A percentile compares a stretch with the other conserved stretches of the same genome.
These are phyloP conservation scores for Pyrrhoderma noxium DNA, from an alignment of 1,284 basidiomycete genomes.

Conservation along the genomic window DNA sequence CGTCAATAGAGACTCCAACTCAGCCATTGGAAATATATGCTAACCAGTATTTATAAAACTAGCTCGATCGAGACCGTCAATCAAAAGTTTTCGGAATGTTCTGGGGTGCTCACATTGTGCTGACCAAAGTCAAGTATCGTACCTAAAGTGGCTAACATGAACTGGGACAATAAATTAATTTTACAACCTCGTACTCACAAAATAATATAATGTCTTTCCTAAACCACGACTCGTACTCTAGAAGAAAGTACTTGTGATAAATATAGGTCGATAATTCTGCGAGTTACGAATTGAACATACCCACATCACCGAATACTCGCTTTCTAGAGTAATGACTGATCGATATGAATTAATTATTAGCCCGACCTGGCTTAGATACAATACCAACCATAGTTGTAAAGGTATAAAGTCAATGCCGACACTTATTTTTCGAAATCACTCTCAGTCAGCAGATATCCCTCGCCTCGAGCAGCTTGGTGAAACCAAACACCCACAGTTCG, in stretches of 20 bases:
- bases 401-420: neutral
- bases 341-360: neutral
- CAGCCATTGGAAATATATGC: neutral
- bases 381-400: slow-evolving; percentile 7
- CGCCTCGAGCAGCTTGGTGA: neutral
- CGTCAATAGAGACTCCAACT: neutral
- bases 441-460: no score
- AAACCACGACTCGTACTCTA: slow-evolving; percentile 1
- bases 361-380: no score
- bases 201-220: slow-evolving; percentile 3
- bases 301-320: slow-evolving; percentile 6
- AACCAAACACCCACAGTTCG: neutral
- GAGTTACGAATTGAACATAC: neutral
- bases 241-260: neutral
- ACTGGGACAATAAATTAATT: neutral
- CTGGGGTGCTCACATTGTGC: neutral
- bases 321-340: slow-evolving; percentile 5
- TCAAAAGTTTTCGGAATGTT: neutral
- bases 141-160: neutral
- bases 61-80: no score
- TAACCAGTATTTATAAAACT: slow-evolving; percentile 6
- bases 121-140: slow-evolving; percentile 4
- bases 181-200: neutral
- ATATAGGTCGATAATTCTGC: neutral
- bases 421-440: neutral